These are phyloP conservation scores for Blepharisma japonicum DNA, from an alignment of 73 alveolate genomes.

Conservation along the genomic window DNA sequence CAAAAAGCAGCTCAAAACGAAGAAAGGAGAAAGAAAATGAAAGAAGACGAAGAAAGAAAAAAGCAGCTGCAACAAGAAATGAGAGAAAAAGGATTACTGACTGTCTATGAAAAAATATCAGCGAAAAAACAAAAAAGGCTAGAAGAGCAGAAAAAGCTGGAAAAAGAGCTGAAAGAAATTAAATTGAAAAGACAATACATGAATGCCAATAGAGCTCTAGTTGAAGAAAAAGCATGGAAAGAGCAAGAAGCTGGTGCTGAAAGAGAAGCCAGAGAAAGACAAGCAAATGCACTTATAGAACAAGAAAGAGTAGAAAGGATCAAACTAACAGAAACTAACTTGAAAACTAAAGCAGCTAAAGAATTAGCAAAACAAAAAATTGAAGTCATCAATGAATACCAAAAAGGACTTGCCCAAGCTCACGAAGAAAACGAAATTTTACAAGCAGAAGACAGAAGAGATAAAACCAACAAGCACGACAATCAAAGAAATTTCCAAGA, in stretches of 20 bases:
- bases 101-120: slow-evolving; percentile 82
- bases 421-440: slow-evolving; percentile 81
- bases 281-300: slow-evolving; percentile 85
- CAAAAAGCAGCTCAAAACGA: slow-evolving; percentile 77
- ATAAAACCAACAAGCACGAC: slow-evolving; percentile 76
- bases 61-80: slow-evolving; percentile 45
- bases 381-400: slow-evolving; percentile 70
- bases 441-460: slow-evolving; percentile 77
- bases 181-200: slow-evolving; percentile 90
- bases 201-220: slow-evolving; percentile 92
- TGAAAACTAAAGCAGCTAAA: slow-evolving; percentile 72
- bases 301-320: slow-evolving; percentile 81
- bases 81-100: slow-evolving; percentile 90
- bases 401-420: slow-evolving; percentile 65
- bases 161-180: slow-evolving; percentile 92
- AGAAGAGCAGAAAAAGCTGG: slow-evolving; percentile 93
- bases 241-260: slow-evolving; percentile 97
- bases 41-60: slow-evolving; percentile 72
- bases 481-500: slow-evolving; percentile 69
- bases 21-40: slow-evolving; percentile 70
- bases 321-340: slow-evolving; percentile 79
- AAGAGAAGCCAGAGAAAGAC: slow-evolving; percentile 88
- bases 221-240: slow-evolving; percentile 95
- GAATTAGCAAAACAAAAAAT: slow-evolving; percentile 65
- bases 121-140: slow-evolving; percentile 79